phyloP scores from a whole-genome alignment of 1,139 yeast species.

The Hansenula lynferdii region DNA sequence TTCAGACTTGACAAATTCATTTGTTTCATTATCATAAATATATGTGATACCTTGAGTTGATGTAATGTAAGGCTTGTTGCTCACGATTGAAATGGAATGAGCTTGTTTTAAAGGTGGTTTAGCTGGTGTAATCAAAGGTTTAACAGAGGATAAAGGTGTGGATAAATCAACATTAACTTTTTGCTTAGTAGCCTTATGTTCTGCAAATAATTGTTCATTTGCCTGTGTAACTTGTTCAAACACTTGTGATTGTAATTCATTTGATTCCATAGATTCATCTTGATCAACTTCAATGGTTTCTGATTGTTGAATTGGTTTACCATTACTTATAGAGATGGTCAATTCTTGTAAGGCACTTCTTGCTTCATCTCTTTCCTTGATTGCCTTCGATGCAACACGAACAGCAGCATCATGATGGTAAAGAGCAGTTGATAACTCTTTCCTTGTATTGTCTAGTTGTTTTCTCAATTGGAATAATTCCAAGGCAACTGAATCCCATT shows the following conservation, averaged over 20 bases:
- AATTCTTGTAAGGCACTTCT: slow-evolving; percentile 21
- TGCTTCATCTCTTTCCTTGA: slow-evolving; percentile 66
- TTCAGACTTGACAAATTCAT: slow-evolving; percentile 8
- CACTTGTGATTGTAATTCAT: slow-evolving; percentile 6
- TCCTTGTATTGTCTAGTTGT: slow-evolving; percentile 59
- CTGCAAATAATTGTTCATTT: slow-evolving; percentile 33
- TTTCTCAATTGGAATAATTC: slow-evolving; percentile 76
- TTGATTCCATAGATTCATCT: slow-evolving; percentile 5
- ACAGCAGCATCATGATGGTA: slow-evolving; percentile 91
- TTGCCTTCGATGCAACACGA: slow-evolving; percentile 72
- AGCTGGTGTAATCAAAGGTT: not conserved
- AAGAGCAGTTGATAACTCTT: slow-evolving; percentile 71
- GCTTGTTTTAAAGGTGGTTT: not conserved
- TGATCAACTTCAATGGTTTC: slow-evolving; percentile 2
- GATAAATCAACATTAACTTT: slow-evolving; percentile 23
- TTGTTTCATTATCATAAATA: slow-evolving; percentile 14
- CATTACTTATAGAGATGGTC: slow-evolving; percentile 19
- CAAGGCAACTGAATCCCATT: slow-evolving; percentile 85
- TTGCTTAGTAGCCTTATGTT: slow-evolving; percentile 40
- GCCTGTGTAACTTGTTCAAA: no score
- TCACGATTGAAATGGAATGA: slow-evolving; percentile 4
- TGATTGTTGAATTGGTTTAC: slow-evolving; percentile 6
- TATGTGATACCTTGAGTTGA: slow-evolving; percentile 26
- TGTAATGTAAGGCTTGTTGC: slow-evolving; percentile 8
- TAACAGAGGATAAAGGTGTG: slow-evolving; percentile 8